Base-by-base conservation (phyloP, 176 grass and related monocot species). In the Zoysia pacifica region DNA sequence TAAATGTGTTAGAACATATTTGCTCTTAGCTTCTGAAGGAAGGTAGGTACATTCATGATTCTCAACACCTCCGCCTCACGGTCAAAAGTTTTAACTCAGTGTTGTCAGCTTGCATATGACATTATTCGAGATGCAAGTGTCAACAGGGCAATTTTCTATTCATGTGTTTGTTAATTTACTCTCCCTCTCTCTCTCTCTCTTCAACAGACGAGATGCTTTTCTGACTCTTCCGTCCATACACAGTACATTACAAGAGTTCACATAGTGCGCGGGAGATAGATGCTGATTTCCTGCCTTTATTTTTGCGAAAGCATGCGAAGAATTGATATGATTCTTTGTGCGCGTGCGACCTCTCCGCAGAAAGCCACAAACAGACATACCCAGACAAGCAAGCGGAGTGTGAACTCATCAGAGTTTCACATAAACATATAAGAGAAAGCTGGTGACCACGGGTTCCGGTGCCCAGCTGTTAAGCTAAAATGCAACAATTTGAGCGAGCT, bases 121-220 rank as follows among this genome's bases (percentile, higher is more conserved):
- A 73, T 73, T 53, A 81, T 52, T 82, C 39, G 69, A 73, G 79
- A 64, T 49, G 79, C 69, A 82, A 28, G 37, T 65, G 38, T 82
- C 69, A 16, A 18, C 42, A 73, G 19, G 11, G 11, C 45, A 53
- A 45, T 65, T 65, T 16, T 79, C 16, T 52, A 73, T 81, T 1
- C 19, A 62, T 18, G 4, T 8, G 70, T 70, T 43, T 71, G 45
- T 13, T 65, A 15, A 4, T 28, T 28, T 28, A 28, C 28, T 28
- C 28, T 28, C 28, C 0, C 28, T 28, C 28, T 28, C 28, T 28
- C 28, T 28, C 28, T 28, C 28, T 28, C 28, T 28, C 0, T 0
- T 28, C 28, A 28, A 28, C 28, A 28, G 28, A 28, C 2, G 11
- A 18, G 13, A 15, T 1, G 19, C 20, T 44, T 39, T 79, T 67